These are phyloP conservation scores for Colletotrichum costaricense DNA, from an alignment of 2,329 filamentous ascomycete species.

Conservation along the genomic window DNA sequence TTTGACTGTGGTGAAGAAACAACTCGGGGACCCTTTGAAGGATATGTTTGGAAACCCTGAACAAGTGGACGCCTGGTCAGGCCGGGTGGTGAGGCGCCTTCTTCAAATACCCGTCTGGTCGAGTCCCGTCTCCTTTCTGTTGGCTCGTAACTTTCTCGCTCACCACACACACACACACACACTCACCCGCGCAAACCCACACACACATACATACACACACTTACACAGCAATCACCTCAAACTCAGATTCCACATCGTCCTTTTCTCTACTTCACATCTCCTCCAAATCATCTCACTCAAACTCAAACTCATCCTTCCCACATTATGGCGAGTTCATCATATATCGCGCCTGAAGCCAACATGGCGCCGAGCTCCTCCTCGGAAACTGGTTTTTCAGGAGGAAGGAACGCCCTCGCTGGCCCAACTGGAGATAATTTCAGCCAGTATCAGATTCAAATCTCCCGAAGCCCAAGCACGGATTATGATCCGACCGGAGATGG, in stretches of 20 bases:
- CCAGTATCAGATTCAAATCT: not conserved
- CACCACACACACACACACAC: not conserved
- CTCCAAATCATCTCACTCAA: not conserved
- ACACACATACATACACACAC: not conserved
- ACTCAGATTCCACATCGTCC: not conserved
- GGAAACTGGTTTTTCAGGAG: not conserved
- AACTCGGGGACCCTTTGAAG: not conserved
- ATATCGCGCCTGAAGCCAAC: not conserved
- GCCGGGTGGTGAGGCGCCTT: not conserved
- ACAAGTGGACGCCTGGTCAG: not conserved
- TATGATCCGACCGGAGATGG: not conserved
- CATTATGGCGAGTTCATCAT: not conserved
- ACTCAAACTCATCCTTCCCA: not conserved
- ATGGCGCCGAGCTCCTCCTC: not conserved
- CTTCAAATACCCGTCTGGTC: not conserved
- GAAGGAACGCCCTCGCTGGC: not conserved
- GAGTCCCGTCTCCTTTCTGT: not conserved
- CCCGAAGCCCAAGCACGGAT: not conserved
- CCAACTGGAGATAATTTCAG: not conserved
- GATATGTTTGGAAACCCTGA: not conserved
- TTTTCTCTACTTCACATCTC: not conserved
- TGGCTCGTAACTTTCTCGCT: not conserved
- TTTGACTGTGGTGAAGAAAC: not conserved
- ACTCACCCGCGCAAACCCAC: not conserved
- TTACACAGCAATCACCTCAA: not conserved